Evolutionary conservation across 768 basidiomycete genomes (phyloP), one percentile per base, ranked within the genome.

Genomic region (Pleurotus platypus): DNA sequence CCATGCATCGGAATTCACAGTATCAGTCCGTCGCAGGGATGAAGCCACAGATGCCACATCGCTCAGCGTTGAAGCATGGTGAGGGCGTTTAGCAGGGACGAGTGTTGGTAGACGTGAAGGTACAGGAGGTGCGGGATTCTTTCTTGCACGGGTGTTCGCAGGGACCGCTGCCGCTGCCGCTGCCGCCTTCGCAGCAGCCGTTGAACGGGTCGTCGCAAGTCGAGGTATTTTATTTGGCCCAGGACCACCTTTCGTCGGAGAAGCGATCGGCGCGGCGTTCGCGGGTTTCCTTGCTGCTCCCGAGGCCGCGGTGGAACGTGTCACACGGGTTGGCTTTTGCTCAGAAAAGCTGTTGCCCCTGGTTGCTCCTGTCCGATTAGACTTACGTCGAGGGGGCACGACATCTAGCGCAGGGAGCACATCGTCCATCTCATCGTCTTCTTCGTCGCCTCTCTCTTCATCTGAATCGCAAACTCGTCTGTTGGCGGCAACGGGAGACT

Each of bases 91-190:
- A 13, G 82, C 72, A 22, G 80, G 72, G 16, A 81, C 75, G 35
- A 94, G 46, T 2, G 87, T 92, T 2, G 91, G 91, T 24, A 94
- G 72, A 49, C 89, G 81, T 11, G 92, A 94, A 0, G 88, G 87
- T 7, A 83, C 81, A 20, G 89, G 86, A 1, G 86, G 82, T 7
- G 72, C 66, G 58, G 74, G 73, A 24, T 54, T 49, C 45, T 18
- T 53, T 35, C 57, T 37, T 60, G 76, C 18, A 69, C 66, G 39
- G 69, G 72, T 45, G 68, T 70, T 67, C 9, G 69, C 69, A 35
- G 66, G 66, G n/a, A 70, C 69, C 4, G 76, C 73, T 47, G 72
- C 64, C 13, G 74, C 75, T 9, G 75, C 70, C 9, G 72, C 70
- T 26, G 72, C 72, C 8, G 73, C 69, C 57, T 72, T 75, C 12